Conservation (phyloP, 805 yeast species). For the Sugiyamaella floridensis region DNA sequence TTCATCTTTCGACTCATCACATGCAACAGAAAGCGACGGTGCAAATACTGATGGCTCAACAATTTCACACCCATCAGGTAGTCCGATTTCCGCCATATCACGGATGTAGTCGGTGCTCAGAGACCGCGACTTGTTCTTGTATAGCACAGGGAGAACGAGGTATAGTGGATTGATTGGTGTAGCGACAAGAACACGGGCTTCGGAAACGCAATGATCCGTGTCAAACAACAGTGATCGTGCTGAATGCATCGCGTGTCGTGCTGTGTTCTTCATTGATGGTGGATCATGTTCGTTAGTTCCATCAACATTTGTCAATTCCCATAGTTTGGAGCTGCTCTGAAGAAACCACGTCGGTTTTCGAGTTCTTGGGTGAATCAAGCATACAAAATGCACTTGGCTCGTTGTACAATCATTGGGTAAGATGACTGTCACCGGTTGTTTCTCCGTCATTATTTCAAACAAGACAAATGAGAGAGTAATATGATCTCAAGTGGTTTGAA, state of each 20-base stretch:
- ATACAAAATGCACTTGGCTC: conserved; percentile 2
- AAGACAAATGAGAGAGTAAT: too few relatives aligned
- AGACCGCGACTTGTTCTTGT: conserved; percentile 10
- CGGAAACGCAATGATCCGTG: conserved; percentile 4
- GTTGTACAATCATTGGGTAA: conserved; percentile 7
- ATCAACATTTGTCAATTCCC: conserved; percentile 22
- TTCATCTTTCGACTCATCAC: conserved; percentile 4
- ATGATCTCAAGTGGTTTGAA: too few relatives aligned
- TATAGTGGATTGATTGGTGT: conserved; percentile 26
- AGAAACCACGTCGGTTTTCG: conserved; percentile 17
- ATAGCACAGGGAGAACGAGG: conserved; percentile 21
- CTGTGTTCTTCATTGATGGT: neutral
- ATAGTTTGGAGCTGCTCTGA: conserved; percentile 8
- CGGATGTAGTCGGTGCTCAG: conserved; percentile 25
- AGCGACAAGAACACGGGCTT: conserved; percentile 21
- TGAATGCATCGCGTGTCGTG: neutral
- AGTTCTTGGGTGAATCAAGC: conserved; percentile 23
- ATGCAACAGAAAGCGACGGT: neutral
- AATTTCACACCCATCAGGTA: conserved; percentile 10
- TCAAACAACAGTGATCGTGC: conserved; percentile 1
- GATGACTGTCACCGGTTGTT: conserved; percentile 4
- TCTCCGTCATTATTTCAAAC: neutral
- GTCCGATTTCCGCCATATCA: conserved; percentile 15
- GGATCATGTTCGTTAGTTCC: conserved; percentile 5
- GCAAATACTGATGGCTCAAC: conserved; percentile 14